These are phyloP conservation scores for Hemisphaericaspora xylofermentans DNA, from an alignment of 1,139 yeast genomes.

Conservation along the genomic window DNA sequence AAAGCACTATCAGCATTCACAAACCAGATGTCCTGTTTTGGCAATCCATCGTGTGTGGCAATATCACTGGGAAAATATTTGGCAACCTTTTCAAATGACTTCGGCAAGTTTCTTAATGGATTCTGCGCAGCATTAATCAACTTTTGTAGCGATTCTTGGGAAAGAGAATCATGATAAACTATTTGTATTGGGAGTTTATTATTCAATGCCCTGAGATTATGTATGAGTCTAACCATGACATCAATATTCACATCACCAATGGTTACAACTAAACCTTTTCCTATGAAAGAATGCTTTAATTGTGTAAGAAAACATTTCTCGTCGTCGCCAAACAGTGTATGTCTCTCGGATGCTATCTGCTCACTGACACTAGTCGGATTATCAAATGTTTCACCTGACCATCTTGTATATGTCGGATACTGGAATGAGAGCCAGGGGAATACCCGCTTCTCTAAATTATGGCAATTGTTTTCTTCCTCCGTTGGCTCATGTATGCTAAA, in stretches of 20 bases:
- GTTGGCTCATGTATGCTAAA: not conserved
- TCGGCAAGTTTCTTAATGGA: conserved; percentile 25
- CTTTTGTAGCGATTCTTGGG: conserved; percentile 21
- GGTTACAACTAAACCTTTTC: conserved; percentile 40
- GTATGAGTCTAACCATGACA: conserved; percentile 27
- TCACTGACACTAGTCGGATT: conserved; percentile 29
- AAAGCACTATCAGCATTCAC: conserved; percentile 28
- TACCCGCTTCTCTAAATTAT: conserved; percentile 37
- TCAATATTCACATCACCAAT: conserved; percentile 31
- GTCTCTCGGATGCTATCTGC: conserved; percentile 9
- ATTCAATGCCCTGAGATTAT: conserved; percentile 29
- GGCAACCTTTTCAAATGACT: conserved; percentile 19
- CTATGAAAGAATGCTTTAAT: conserved; percentile 24
- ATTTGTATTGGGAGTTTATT: conserved; percentile 40
- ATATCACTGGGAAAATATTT: conserved; percentile 25
- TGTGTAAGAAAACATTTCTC: conserved; percentile 24
- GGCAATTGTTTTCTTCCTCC: conserved; percentile 11
- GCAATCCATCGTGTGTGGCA: conserved; percentile 21
- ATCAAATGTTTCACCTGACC: conserved; percentile 40
- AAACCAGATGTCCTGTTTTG: conserved; percentile 34
- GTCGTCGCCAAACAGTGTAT: not conserved
- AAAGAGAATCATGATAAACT: conserved; percentile 24
- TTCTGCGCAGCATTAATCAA: conserved; percentile 27
- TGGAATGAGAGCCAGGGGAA: conserved; percentile 48
- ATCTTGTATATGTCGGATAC: conserved; percentile 44